Base-by-base conservation (phyloP, 495 filamentous ascomycete species). In the Aspergillus baeticus region DNA sequence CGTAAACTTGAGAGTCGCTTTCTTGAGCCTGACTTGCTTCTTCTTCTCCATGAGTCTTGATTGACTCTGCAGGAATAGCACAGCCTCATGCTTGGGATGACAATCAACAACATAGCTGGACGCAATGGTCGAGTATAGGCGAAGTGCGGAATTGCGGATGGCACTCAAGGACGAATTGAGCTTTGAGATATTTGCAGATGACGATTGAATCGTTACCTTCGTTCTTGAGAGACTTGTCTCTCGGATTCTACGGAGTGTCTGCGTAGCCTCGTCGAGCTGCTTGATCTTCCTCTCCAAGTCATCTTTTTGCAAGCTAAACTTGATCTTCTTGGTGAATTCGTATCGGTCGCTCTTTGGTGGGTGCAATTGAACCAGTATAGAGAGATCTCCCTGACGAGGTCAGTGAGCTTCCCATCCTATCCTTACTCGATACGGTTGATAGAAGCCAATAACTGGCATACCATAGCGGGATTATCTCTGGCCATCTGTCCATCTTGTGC, bases 271-370 rank as follows among this genome's bases (percentile, higher is more conserved):
- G 2, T 57, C 26, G 7, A 61, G 47, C 5, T 57, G 31, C 14
- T 36, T 4, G 21, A 61, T 57, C 10, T 37, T 33, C 3, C 36
- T 22, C 3, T 57, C 54, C 17, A 61, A 54, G 6, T 35, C 51
- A 2, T 53, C 53, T 20, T 33, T 55, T 17, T 47, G 17, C 2
- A 61, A 6, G 8, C 31, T 29, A 47, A 61, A 61, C 15, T 20
- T 44, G 18, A 61, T 44, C 17, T 41, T 55, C 35, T 53, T 45
- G 15, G 46, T 51, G 4, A 73, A 47, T 10, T 65, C 69, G 5
- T 70, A 48, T 22, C 21, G 15, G n/a, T 42, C 49, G n/a, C 43
- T 36, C n/a, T 50, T 37, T 6, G 15, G 13, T 10, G 36, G 45
- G 35, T 52, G n/a, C n/a, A n/a, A n/a, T n/a, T n/a, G n/a, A n/a